A percentile compares a stretch with the other conserved stretches of the same genome.
phyloP scores from a whole-genome alignment of 2,329 filamentous ascomycete genomes.

The Berkeleyomyces rouxiae region DNA sequence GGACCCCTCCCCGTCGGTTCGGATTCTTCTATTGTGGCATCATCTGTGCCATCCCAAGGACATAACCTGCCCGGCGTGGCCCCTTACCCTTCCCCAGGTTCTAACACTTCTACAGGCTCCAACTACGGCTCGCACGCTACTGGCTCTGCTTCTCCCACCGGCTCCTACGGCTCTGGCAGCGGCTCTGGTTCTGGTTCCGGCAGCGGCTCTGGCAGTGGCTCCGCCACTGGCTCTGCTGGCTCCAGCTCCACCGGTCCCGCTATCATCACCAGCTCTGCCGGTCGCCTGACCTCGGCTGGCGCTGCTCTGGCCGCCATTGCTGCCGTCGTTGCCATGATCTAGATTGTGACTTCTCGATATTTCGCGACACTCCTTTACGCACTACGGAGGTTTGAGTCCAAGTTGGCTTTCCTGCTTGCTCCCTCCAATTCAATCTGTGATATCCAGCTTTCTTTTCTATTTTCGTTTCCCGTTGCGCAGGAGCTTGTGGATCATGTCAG shows the following conservation, averaged over 20 bases:
- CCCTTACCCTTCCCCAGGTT: neutral
- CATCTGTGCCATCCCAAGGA: neutral
- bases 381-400: neutral
- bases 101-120: conserved; percentile 8
- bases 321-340: conserved; percentile 12
- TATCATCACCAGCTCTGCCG: conserved; percentile 7
- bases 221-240: neutral
- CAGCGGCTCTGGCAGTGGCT: neutral
- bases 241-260: neutral
- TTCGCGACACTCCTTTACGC: neutral
- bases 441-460: conserved; percentile 1
- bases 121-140: neutral
- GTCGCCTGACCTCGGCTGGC: conserved; percentile 9
- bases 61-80: conserved; percentile 8
- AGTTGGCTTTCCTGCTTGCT: too few species aligned
- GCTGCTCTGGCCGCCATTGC: conserved; percentile 10
- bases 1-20: neutral
- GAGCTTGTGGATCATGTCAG: neutral
- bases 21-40: neutral
- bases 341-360: conserved; percentile 1
- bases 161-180: neutral
- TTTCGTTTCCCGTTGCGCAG: neutral
- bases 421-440: neutral
- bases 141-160: conserved; percentile 5
- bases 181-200: neutral